Percentiles rank a stretch among this genome's conserved stretches.
Conservation (phyloP, 176 grass and related monocot species). For the Aegilops sharonensis region DNA sequence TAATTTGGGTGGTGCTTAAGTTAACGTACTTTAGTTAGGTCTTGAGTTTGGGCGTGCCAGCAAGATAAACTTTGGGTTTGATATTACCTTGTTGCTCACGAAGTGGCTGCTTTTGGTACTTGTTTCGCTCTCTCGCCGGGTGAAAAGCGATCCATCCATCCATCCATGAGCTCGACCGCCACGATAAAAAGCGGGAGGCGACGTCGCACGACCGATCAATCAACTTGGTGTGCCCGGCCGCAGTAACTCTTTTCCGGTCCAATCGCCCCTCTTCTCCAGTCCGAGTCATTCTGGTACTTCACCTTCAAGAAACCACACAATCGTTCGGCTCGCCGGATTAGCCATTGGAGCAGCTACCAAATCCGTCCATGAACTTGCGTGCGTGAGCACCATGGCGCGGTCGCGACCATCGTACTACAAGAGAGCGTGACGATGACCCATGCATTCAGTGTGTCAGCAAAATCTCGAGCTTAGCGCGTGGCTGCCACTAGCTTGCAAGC, state of each 20-base stretch:
- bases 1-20: neutral
- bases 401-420: neutral
- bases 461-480: no score
- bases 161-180: no score
- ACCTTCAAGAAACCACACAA: no score
- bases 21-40: neutral
- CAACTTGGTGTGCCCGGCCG: no score
- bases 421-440: neutral
- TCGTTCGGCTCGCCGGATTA: neutral
- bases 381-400: neutral
- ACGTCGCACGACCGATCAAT: neutral
- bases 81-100: no score
- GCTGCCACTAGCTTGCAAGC: no score
- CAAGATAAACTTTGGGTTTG: neutral
- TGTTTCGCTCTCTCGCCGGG: neutral
- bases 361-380: no score
- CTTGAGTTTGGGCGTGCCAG: neutral
- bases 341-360: no score
- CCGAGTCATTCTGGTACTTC: no score
- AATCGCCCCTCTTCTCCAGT: no score
- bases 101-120: constrained; percentile 17
- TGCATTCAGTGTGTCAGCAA: neutral
- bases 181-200: no score
- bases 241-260: no score
- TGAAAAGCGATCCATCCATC: neutral